Evolutionary conservation across 108 stramenopile genomes (phyloP).

Genomic region (Cyclotella distinguenda): DNA sequence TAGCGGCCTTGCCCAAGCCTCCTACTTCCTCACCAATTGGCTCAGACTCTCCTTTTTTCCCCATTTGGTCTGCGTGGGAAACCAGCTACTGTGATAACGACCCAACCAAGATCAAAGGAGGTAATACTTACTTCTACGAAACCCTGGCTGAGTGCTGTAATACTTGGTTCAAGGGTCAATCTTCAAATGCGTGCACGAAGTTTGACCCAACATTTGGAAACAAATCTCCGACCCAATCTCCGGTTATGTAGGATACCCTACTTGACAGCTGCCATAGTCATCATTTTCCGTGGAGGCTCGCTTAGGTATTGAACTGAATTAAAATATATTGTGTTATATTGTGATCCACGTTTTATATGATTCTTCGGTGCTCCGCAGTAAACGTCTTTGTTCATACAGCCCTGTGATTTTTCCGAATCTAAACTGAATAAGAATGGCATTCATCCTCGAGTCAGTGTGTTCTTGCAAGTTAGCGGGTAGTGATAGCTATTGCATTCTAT

Average conservation of each 20-base stretch:
- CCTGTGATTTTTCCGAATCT: no score
- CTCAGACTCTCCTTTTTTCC: not conserved
- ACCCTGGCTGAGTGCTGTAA: conserved; percentile 3
- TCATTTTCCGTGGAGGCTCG: no score
- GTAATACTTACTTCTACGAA: not conserved
- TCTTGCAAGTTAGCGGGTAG: no score
- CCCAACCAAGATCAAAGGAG: not conserved
- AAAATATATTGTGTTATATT: no score
- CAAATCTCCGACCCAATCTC: not conserved
- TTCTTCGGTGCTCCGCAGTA: no score
- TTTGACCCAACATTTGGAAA: conserved; percentile 1
- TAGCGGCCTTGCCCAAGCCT: not conserved
- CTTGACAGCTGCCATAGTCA: not conserved
- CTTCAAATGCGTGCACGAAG: not conserved
- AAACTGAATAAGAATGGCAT: no score
- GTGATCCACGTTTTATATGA: no score
- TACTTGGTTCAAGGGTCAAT: conserved; percentile 1
- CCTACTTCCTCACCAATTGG: conserved; percentile 15
- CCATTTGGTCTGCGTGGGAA: conserved; percentile 7
- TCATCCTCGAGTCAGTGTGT: no score
- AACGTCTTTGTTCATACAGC: no score
- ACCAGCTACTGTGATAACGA: conserved; percentile 8
- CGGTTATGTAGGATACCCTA: not conserved
- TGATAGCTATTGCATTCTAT: no score
- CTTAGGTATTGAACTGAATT: no score